phyloP scores from a whole-genome alignment of 2,329 filamentous ascomycete species.

The Apiospora sp. region DNA sequence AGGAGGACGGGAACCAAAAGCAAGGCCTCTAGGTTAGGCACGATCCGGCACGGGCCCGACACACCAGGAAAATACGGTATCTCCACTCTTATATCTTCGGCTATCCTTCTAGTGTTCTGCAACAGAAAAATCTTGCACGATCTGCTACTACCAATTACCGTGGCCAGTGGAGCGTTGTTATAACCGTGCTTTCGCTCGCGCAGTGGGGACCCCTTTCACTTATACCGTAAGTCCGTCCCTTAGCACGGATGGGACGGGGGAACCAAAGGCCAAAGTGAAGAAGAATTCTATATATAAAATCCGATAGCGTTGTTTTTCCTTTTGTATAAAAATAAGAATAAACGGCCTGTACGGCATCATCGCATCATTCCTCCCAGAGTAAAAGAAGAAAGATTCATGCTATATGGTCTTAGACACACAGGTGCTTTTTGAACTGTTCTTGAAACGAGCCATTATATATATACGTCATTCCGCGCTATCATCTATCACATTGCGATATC shows the following conservation, averaged over 20 bases:
- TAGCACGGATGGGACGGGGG: background rate
- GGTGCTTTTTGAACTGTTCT: background rate
- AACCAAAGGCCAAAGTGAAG: background rate
- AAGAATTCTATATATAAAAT: background rate
- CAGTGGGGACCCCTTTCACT: background rate
- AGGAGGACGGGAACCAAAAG: background rate
- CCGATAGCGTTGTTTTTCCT: background rate
- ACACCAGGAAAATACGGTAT: background rate
- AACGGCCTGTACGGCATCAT: conserved; percentile 2
- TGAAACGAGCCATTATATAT: background rate
- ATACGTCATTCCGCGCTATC: background rate
- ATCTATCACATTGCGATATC: background rate
- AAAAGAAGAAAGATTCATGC: background rate
- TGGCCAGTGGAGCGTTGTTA: background rate
- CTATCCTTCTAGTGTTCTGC: conserved; percentile 1
- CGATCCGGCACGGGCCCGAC: background rate
- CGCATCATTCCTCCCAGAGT: background rate
- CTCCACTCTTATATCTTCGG: background rate
- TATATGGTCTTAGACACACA: background rate
- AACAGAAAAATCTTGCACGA: conserved; percentile 3
- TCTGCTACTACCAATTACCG: background rate
- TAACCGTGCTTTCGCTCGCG: background rate
- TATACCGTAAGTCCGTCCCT: background rate
- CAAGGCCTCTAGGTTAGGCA: background rate
- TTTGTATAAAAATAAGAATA: background rate